Evolutionary conservation across 768 basidiomycete genomes (phyloP).

Genomic region (Naganishia vishniacii): DNA sequence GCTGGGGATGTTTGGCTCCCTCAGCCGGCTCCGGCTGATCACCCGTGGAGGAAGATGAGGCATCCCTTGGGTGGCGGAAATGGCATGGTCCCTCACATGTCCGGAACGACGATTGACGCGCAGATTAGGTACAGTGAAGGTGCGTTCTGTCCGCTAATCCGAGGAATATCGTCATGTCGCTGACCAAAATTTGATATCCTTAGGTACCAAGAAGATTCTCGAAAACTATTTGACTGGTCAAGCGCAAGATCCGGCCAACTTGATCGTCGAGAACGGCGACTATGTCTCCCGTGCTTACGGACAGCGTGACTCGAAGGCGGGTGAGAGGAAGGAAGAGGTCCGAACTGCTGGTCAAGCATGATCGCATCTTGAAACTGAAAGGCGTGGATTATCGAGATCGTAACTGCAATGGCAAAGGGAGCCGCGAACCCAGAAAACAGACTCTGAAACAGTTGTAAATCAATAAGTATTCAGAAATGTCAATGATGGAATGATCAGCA

Average conservation of each 20-base stretch:
- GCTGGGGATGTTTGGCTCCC: slow-evolving; percentile 36
- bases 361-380: no score
- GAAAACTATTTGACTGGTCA: slow-evolving; percentile 49
- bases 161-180: no score
- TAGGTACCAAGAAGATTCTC: slow-evolving; percentile 44
- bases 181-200: no score
- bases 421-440: no score
- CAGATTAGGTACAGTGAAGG: slow-evolving; percentile 75
- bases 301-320: slow-evolving; percentile 31
- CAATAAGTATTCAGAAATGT: no score
- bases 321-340: slow-evolving; percentile 21
- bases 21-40: slow-evolving; percentile 70
- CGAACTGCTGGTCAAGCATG: slow-evolving; percentile 19
- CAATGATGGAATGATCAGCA: no score
- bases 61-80: slow-evolving; percentile 79
- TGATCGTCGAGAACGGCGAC: slow-evolving; percentile 69
- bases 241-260: slow-evolving; percentile 68
- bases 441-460: no score
- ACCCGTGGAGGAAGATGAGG: slow-evolving; percentile 76
- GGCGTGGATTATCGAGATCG: no score
- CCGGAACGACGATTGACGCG: slow-evolving; percentile 82
- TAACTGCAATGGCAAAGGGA: no score
- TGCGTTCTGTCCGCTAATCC: no score
- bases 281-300: slow-evolving; percentile 47
- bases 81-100: slow-evolving; percentile 68